Evolutionary conservation across 1,139 yeast species (phyloP).

Genomic region (Yarrowia galli): DNA sequence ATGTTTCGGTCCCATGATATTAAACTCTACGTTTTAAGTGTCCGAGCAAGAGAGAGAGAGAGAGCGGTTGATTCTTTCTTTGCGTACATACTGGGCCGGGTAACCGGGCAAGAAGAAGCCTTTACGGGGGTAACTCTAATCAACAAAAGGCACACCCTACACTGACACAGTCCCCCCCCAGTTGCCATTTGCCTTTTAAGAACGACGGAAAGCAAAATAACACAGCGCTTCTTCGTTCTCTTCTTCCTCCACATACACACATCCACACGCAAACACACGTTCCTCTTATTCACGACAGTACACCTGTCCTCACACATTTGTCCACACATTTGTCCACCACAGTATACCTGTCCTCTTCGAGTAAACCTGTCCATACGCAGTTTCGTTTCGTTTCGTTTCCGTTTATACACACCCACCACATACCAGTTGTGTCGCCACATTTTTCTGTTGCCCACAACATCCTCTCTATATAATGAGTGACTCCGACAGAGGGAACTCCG

Average conservation of each 20-base stretch:
- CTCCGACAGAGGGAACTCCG: slow-evolving; percentile 11
- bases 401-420: not conserved
- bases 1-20: not conserved
- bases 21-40: not conserved
- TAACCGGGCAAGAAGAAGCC: not conserved
- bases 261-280: not conserved
- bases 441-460: slow-evolving; percentile 18
- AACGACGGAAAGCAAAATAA: not conserved
- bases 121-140: slow-evolving; percentile 5
- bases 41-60: not conserved
- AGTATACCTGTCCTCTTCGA: slow-evolving; percentile 11
- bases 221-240: not conserved
- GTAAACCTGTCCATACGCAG: slow-evolving; percentile 4
- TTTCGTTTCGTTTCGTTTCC: not conserved
- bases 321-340: not conserved
- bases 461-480: slow-evolving; percentile 9
- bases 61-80: too few relatives aligned
- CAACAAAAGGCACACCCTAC: not conserved
- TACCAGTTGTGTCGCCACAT: slow-evolving; percentile 14
- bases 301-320: slow-evolving; percentile 2
- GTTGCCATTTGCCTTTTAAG: not conserved
- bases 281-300: not conserved
- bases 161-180: not conserved
- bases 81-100: not conserved
- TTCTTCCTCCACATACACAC: not conserved